Evolutionary conservation across 768 basidiomycete species (phyloP), one percentile per base, ranked within the genome.

Genomic region (Sporobolomyces roseus): DNA sequence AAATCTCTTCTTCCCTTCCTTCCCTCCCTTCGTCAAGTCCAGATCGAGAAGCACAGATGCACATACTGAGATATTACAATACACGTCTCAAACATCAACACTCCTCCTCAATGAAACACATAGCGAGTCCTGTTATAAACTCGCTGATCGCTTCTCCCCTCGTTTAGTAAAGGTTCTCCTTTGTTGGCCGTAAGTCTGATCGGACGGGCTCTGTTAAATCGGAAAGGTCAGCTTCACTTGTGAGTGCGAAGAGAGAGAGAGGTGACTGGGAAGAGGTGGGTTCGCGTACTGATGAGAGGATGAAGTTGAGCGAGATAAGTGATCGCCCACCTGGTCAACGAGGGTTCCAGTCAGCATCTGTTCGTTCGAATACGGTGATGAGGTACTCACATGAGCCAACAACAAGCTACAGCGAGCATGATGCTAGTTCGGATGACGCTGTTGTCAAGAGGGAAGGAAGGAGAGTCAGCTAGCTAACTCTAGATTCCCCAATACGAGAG

Each of bases 281-380:
- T 85, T 69, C n/a, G n/a, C n/a, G n/a, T 72, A 93, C 93, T 80
- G 76, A 94, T 86, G 58, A 98, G 83, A 43, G 93, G 93, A 77
- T 97, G 87, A 58, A 96, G 79, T 77, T 98, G 93, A 1, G 93
- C 92, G 78, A 96, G 83, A 80, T 94, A 98, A n/a, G 93, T 93
- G 76, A 94, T 85, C 81, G 88, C 88, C 93, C 93, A 98, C 71
- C 71, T 72, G 63, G 48, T 6, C 6, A 19, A 35, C 43, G 7
- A 9, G 12, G 8, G 45, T 13, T 3, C n/a, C 33, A 45, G 55
- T 65, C 54, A 65, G 46, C 25, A 16, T 45, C 14, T 19, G 13
- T 21, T 3, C 16, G 5, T 5, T 5, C 13, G 29, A 9, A 17
- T 2, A 27, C 6, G 3, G 32, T 1, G 25, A 17, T 25, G 2